Percentiles rank a stretch among this genome's conserved stretches.
Conservation (phyloP, 768 basidiomycete species). For the Daedaleopsis nitida region DNA sequence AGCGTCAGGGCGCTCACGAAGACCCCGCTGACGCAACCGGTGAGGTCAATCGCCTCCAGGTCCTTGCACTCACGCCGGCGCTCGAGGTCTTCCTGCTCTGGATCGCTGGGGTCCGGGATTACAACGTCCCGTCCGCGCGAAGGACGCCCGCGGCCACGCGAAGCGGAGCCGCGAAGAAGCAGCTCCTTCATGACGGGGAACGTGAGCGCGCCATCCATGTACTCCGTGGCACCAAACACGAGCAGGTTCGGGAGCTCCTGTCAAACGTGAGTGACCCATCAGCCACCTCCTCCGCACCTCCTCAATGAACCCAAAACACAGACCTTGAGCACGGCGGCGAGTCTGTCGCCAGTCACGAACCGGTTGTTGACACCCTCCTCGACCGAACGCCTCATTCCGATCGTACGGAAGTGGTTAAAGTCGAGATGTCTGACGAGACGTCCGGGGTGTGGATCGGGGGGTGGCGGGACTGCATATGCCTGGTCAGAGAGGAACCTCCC, state of each 20-base stretch:
- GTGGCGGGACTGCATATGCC: constrained; percentile 55
- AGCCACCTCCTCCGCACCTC: constrained; percentile 4
- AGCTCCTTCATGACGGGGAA: constrained; percentile 85
- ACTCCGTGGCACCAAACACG: constrained; percentile 95
- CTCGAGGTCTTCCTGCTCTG: constrained; percentile 78
- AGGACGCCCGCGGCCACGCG: constrained; percentile 68
- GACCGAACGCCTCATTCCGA: constrained; percentile 91
- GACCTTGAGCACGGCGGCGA: constrained; percentile 81
- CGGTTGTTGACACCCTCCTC: constrained; percentile 88
- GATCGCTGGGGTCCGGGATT: constrained; percentile 51
- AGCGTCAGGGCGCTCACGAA: constrained; percentile 86
- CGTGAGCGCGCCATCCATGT: constrained; percentile 94
- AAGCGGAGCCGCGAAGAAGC: constrained; percentile 80
- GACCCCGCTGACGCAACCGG: constrained; percentile 90
- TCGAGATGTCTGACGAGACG: constrained; percentile 85
- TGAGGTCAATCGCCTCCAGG: constrained; percentile 88
- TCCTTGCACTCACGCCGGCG: constrained; percentile 73
- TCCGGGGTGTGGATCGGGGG: constrained; percentile 72
- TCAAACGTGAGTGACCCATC: constrained; percentile 1
- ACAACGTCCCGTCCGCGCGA: constrained; percentile 61
- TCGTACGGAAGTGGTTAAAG: constrained; percentile 97
- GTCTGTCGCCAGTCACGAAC: constrained; percentile 89
- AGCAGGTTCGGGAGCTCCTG: constrained; percentile 89
- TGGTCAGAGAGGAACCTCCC: constrained; percentile 8
- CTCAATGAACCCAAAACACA: constrained; percentile 27